phyloP scores from a whole-genome alignment of 352 stramenopile genomes.

The Phytophthora idaei region DNA sequence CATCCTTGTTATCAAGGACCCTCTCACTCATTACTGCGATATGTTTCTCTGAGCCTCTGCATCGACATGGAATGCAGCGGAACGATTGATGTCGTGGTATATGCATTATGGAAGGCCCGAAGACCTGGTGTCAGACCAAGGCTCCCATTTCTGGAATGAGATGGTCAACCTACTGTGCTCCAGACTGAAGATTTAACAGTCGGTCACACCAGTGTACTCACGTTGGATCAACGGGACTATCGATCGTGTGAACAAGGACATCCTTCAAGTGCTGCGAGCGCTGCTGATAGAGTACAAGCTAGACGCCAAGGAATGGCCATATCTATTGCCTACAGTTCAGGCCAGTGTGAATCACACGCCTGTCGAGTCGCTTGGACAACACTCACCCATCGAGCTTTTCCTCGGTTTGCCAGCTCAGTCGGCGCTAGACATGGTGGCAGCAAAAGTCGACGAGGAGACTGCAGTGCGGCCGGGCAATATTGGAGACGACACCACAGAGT shows the following conservation, averaged over 20 bases:
- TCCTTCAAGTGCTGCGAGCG: neutral
- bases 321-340: constrained; percentile 11
- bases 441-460: neutral
- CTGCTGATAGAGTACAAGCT: constrained; percentile 11
- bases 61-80: constrained; percentile 1
- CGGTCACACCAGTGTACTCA: constrained; percentile 6
- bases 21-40: constrained; percentile 33
- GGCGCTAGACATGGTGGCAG: neutral
- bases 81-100: constrained; percentile 26
- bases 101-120: constrained; percentile 19
- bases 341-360: constrained; percentile 12
- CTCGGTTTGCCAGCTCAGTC: neutral
- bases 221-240: constrained; percentile 9
- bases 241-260: constrained; percentile 5
- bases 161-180: constrained; percentile 1
- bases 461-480: neutral
- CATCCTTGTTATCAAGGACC: constrained; percentile 34
- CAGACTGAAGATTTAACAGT: constrained; percentile 1
- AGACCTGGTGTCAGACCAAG: constrained; percentile 21
- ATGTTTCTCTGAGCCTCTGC: constrained; percentile 9
- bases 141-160: constrained; percentile 26
- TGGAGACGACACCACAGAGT: neutral
- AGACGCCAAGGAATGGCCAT: neutral
- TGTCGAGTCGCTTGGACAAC: neutral
- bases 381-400: constrained; percentile 7